Conservation (phyloP, 23 red algal species). For the Gracilaria gracilis region DNA sequence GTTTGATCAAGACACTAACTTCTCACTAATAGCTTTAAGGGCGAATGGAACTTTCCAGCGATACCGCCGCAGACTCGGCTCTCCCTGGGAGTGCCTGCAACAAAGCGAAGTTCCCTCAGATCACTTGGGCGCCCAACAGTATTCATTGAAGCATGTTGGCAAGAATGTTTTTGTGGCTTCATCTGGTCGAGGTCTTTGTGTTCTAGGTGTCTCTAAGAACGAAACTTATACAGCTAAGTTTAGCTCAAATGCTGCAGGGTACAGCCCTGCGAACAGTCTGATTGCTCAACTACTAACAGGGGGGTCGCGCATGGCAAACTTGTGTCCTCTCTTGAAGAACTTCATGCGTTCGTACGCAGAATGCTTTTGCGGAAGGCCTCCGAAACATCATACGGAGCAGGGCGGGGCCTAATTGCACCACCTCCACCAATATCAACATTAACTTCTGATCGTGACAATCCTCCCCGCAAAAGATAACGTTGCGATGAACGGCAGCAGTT, state of each 20-base stretch:
- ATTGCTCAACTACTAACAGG: slow-evolving; percentile 66
- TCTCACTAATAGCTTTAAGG: slow-evolving; percentile 25
- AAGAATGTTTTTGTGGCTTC: slow-evolving; percentile 38
- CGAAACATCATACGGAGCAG: slow-evolving; percentile 51
- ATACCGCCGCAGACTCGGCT: slow-evolving; percentile 43
- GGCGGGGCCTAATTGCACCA: slow-evolving; percentile 49
- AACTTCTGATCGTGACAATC: slow-evolving; percentile 20
- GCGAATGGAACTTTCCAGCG: slow-evolving; percentile 37
- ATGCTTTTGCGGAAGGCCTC: slow-evolving; percentile 31
- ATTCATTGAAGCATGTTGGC: slow-evolving; percentile 46
- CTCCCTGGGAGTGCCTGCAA: slow-evolving; percentile 61
- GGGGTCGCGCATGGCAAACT: slow-evolving; percentile 70
- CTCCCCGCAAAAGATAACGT: not conserved
- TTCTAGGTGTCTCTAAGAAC: slow-evolving; percentile 24
- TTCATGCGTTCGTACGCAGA: slow-evolving; percentile 38
- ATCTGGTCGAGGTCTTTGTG: slow-evolving; percentile 49
- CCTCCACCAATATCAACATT: slow-evolving; percentile 47
- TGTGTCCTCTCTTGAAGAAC: slow-evolving; percentile 43
- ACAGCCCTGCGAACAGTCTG: slow-evolving; percentile 55
- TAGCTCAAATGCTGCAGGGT: slow-evolving; percentile 50
- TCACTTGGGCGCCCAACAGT: not conserved
- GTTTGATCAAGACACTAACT: slow-evolving; percentile 53
- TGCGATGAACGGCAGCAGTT: not conserved
- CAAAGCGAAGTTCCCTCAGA: slow-evolving; percentile 43
- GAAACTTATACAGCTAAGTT: slow-evolving; percentile 39